Base-by-base conservation (phyloP, 2,329 filamentous ascomycete species). In the Graphilbum sp. region DNA sequence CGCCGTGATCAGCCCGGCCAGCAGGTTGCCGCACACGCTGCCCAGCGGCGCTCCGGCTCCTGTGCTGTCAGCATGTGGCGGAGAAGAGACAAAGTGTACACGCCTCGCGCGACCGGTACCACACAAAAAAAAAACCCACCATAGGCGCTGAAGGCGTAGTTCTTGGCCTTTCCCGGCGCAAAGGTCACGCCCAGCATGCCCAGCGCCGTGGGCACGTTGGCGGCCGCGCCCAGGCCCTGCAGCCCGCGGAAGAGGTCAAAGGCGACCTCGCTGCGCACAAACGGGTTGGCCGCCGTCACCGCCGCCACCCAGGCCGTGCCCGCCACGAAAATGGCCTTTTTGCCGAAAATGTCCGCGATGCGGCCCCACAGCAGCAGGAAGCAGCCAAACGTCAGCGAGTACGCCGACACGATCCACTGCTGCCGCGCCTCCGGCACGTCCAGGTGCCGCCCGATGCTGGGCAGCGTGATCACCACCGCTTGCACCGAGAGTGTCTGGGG, bases 131-230 rank as follows among this genome's bases (percentile, higher is more conserved):
- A 31, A 6, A 15, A 39, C 57, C 40, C 50, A 67, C 65, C 66
- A 41, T 78, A 80, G 18, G 67, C 63, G 29, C 69, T 71, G 46
- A 83, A 81, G 2, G 76, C 75, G 50, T 79, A 79, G 47, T 79
- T 81, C 55, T 80, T 81, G 4, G 75, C 70, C 45, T 71, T 75
- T 0, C 77, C 74, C 0, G 75, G 75, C 1, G 69, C 68, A 39
- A 82, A 82, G 0, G 73, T 79, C 2, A 70, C 69, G 0, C 75
- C 76, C 3, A 83, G 53, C 30, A 82, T 81, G 0, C 78, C 78
- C 49, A 83, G 72, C 0, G 77, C 78, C 0, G 76, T 80, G 0
- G 78, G 77, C 1, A 81, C 73, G 49, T 79, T 81, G 15, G 75
- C 74, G 2, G 78, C 77, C 20, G 73, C 72, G 2, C 75, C 76